These are phyloP conservation scores for Glycine tomentella DNA, from an alignment of 306 rosid species.

Conservation along the genomic window DNA sequence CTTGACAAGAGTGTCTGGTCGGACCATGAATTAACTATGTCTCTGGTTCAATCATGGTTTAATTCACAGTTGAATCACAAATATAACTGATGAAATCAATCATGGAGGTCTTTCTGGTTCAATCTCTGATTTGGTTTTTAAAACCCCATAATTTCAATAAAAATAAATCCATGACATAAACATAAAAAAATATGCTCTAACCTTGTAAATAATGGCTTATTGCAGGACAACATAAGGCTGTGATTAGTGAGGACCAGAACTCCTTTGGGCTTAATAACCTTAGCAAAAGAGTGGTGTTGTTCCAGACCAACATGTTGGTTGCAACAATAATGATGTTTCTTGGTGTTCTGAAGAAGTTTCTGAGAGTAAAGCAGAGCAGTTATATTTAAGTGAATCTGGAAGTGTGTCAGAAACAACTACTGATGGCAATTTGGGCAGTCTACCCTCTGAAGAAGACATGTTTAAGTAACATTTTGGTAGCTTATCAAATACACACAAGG, in stretches of 20 bases:
- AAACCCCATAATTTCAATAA: background rate
- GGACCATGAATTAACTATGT: constrained; percentile 24
- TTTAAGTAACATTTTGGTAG: constrained; percentile 75
- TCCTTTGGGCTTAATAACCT: constrained; percentile 42
- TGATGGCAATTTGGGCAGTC: constrained; percentile 39
- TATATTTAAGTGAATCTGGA: constrained; percentile 46
- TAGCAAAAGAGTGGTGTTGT: constrained; percentile 16
- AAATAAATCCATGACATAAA: background rate
- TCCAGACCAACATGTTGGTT: constrained; percentile 36
- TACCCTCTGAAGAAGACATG: constrained; percentile 57
- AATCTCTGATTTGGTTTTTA: background rate
- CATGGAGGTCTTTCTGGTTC: background rate
- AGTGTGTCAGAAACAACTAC: constrained; percentile 45
- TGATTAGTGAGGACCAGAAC: constrained; percentile 44
- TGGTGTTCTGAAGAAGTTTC: constrained; percentile 45
- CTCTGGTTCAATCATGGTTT: constrained; percentile 8
- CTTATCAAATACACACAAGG: constrained; percentile 66
- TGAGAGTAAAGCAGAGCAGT: constrained; percentile 40
- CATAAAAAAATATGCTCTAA: background rate
- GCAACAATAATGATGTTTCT: constrained; percentile 38
- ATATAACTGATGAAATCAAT: constrained; percentile 11
- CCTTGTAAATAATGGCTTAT: constrained; percentile 43
- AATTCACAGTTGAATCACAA: background rate
- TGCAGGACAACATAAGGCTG: constrained; percentile 49
- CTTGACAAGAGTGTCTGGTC: constrained; percentile 1